Evolutionary conservation across 768 basidiomycete genomes (phyloP), one percentile per base, ranked within the genome.

Genomic region (Strobilomyces confusus): DNA sequence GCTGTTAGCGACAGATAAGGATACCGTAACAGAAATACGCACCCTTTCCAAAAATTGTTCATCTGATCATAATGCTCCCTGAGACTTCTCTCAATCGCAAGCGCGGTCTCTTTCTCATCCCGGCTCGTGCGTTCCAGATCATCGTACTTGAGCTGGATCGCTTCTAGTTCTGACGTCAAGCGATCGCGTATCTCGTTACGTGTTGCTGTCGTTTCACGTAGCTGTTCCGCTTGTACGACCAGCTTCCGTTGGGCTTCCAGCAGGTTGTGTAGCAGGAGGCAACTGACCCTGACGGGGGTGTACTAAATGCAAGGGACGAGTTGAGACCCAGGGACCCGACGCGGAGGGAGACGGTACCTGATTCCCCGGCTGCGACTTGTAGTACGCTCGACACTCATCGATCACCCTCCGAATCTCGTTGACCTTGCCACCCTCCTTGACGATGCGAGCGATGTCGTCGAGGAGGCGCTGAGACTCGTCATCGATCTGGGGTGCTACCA

Each of bases 381-480:
- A 70, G 56, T 82, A 84, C 1, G 72, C 61, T 54, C 69, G 75
- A 48, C 76, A 73, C 19, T 83, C 80, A 11, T 76, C 73, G 50
- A 83, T 80, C 30, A 83, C 66, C 53, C 77, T 66, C 23, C 79
- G 77, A 36, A 81, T 69, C 43, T 73, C 69, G 22, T 74, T 60
- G 62, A 83, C 77, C 5, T 80, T 76, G 1, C 76, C 80, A 2
- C 86, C 86, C 52, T 76, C 73, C 49, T 78, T 77, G 40, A 82
- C 77, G 49, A 87, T 74, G 17, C 71, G 72, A 19, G 76, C 73
- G 52, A 87, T 79, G 22, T 76, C 73, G 47, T 77, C 71, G 47
- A 82, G 80, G 7, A 88, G 70, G n/a, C 73, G 69, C 25, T 77
- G 77, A 11, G 81, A 78, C 53, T 76, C 75, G 51, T 72, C 65